Evolutionary conservation across 2,329 filamentous ascomycete species (phyloP).

Genomic region (Penicillium brasilianum): DNA sequence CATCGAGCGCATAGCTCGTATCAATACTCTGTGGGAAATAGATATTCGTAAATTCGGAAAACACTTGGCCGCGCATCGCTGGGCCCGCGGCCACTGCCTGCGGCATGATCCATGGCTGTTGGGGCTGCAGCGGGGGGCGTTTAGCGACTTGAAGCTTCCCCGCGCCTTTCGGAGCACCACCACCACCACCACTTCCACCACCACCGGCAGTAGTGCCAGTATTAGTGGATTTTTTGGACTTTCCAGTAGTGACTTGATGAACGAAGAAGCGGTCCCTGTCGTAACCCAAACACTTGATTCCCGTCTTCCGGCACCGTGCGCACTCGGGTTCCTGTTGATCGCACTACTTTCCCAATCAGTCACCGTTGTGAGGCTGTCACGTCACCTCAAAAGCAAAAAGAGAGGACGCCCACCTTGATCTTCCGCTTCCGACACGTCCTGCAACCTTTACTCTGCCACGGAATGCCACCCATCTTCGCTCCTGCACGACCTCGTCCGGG

Average conservation of each 20-base stretch:
- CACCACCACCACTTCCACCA: neutral
- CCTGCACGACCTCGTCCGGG: neutral
- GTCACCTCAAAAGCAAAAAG: neutral
- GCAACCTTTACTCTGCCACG: slow-evolving; percentile 12
- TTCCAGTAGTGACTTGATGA: neutral
- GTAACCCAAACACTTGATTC: slow-evolving; percentile 8
- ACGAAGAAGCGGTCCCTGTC: slow-evolving; percentile 10
- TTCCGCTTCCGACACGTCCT: slow-evolving; percentile 11
- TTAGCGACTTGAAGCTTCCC: neutral
- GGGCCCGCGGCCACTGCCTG: neutral
- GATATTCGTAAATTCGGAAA: slow-evolving; percentile 7
- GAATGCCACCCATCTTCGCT: slow-evolving; percentile 12
- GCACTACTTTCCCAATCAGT: slow-evolving; percentile 10
- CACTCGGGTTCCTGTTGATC: slow-evolving; percentile 14
- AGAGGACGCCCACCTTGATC: slow-evolving; percentile 8
- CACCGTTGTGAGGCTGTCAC: neutral
- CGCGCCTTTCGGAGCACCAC: neutral
- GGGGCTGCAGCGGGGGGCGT: neutral
- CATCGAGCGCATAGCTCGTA: neutral
- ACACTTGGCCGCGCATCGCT: slow-evolving; percentile 6
- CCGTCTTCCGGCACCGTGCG: slow-evolving; percentile 11
- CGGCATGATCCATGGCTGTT: neutral
- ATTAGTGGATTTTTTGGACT: neutral
- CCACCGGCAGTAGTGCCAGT: neutral
- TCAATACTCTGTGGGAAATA: slow-evolving; percentile 7